A percentile compares a stretch with the other conserved stretches of the same genome.
These are phyloP conservation scores for Neoboletus magnificus DNA, from an alignment of 768 basidiomycete genomes.

Conservation along the genomic window DNA sequence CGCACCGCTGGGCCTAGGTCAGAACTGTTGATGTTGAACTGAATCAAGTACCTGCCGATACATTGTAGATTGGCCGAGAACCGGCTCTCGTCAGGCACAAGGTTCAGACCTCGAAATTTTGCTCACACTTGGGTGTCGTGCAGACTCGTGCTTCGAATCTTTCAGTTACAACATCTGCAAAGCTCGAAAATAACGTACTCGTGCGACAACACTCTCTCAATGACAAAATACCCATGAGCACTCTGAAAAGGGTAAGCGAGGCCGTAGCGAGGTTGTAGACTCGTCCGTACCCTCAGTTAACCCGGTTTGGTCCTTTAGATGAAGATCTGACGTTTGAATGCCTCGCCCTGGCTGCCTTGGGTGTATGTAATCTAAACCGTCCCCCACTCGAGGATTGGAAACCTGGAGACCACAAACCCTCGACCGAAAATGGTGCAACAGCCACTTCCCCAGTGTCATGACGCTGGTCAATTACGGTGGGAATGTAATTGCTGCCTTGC, in stretches of 20 bases:
- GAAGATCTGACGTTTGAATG: not conserved
- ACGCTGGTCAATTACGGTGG: not conserved
- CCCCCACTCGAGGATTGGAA: not conserved
- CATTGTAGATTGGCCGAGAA: not conserved
- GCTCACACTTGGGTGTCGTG: not conserved
- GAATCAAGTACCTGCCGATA: not conserved
- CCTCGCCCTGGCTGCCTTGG: not conserved
- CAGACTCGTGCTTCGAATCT: too few relatives aligned
- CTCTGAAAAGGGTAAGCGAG: too few relatives aligned
- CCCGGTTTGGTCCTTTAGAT: too few relatives aligned
- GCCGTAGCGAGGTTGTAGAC: too few relatives aligned
- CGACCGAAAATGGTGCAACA: not conserved
- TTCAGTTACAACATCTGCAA: too few relatives aligned
- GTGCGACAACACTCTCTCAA: too few relatives aligned
- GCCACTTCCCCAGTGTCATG: too few relatives aligned
- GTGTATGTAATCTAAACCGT: not conserved
- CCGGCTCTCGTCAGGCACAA: not conserved
- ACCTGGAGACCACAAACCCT: not conserved
- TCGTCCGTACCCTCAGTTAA: too few relatives aligned
- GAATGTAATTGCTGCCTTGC: not conserved
- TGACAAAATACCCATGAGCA: too few relatives aligned
- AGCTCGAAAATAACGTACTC: too few relatives aligned
- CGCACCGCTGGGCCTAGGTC: not conserved
- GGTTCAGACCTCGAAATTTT: not conserved
- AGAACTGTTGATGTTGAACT: not conserved